phyloP scores from a whole-genome alignment of 257 asterid genomes.

The Cynanchum wilfordii region DNA sequence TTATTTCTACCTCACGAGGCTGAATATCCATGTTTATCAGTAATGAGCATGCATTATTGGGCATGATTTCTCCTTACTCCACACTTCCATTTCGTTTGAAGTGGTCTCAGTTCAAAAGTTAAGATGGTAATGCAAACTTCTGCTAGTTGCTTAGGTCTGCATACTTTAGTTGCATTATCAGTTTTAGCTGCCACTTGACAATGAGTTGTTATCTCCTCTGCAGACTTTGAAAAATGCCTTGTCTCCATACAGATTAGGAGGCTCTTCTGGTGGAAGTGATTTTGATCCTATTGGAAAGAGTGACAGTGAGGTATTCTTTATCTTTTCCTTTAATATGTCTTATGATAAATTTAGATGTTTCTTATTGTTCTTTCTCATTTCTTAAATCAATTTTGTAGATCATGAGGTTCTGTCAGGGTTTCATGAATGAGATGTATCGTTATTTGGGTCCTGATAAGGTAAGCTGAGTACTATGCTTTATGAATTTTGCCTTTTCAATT shows the following conservation, averaged over 20 bases:
- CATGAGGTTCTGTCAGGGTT: slow-evolving; percentile 97
- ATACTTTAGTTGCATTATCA: not conserved
- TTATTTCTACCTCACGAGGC: not conserved
- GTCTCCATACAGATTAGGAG: slow-evolving; percentile 96
- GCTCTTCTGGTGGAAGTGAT: slow-evolving; percentile 99
- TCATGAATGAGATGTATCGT: slow-evolving; percentile 93
- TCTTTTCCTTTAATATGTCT: slow-evolving; percentile 14
- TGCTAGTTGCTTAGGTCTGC: not conserved
- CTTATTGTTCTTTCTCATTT: slow-evolving; percentile 15
- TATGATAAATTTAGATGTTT: slow-evolving; percentile 12
- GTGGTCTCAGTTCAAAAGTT: not conserved
- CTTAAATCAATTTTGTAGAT: slow-evolving; percentile 40
- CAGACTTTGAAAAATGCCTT: slow-evolving; percentile 94
- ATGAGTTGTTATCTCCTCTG: slow-evolving; percentile 26
- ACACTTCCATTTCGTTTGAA: not conserved
- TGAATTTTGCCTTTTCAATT: slow-evolving; percentile 11
- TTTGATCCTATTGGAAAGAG: slow-evolving; percentile 94
- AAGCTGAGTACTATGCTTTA: slow-evolving; percentile 22
- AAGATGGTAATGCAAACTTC: not conserved
- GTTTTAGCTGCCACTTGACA: slow-evolving; percentile 13
- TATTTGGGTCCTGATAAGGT: slow-evolving; percentile 98
- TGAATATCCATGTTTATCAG: not conserved
- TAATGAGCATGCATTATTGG: not conserved
- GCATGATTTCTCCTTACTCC: not conserved
- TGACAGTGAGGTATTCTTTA: slow-evolving; percentile 65